Percentiles rank a stretch among this genome's conserved stretches.
phyloP scores from a whole-genome alignment of 2,329 filamentous ascomycete species.

The Fonsecaea monophora region DNA sequence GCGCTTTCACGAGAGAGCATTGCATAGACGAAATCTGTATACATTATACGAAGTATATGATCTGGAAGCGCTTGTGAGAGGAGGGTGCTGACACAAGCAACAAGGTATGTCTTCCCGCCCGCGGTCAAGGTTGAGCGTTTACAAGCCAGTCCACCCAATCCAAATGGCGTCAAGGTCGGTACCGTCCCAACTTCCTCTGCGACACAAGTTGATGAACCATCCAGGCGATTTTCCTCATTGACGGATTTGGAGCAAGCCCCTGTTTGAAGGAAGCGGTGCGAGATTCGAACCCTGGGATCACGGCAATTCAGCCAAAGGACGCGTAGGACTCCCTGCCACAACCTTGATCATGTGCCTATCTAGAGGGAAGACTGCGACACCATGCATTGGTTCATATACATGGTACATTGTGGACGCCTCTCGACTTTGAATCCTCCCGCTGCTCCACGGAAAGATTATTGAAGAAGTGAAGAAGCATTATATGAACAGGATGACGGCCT shows the following conservation, averaged over 20 bases:
- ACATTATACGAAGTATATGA: neutral
- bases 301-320: slow-evolving; percentile 1
- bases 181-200: neutral
- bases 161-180: neutral
- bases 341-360: neutral
- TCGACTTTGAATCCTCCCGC: neutral
- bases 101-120: neutral
- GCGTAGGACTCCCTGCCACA: slow-evolving; percentile 1
- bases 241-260: neutral
- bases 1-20: neutral
- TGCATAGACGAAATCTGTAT: neutral
- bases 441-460: neutral
- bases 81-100: neutral
- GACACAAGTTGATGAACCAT: neutral
- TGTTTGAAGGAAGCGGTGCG: neutral
- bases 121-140: neutral
- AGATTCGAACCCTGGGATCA: neutral
- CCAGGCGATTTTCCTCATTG: slow-evolving; percentile 10
- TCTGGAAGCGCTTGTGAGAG: neutral
- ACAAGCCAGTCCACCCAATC: neutral
- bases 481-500: neutral
- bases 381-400: neutral
- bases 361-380: neutral
- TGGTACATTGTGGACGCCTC: neutral
- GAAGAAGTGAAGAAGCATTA: neutral